Percentiles rank a stretch among this genome's conserved stretches.
These are phyloP conservation scores for Globisporangium spiculum DNA, from an alignment of 352 stramenopile genomes.

Conservation along the genomic window DNA sequence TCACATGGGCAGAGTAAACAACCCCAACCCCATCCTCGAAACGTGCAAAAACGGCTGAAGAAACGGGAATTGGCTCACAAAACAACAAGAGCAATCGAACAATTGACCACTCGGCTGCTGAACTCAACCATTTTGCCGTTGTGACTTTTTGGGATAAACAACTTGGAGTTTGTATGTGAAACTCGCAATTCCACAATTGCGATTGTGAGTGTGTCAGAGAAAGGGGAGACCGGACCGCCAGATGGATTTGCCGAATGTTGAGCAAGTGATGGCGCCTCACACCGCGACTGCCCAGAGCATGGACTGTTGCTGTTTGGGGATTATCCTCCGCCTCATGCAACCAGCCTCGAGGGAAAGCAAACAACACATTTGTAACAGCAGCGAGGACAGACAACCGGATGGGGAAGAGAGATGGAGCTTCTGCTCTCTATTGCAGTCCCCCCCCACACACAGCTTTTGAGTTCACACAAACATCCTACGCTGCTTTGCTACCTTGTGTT, in stretches of 20 bases:
- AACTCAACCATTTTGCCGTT: neutral
- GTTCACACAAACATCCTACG: neutral
- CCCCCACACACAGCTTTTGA: neutral
- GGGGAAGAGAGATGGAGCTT: neutral
- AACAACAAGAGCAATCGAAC: neutral
- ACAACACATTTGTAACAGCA: neutral
- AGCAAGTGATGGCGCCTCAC: slow-evolving; percentile 10
- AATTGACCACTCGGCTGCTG: neutral
- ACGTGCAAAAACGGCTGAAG: neutral
- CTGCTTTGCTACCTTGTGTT: neutral
- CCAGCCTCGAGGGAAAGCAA: neutral
- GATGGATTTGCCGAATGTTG: slow-evolving; percentile 13
- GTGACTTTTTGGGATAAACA: neutral
- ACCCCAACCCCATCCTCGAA: neutral
- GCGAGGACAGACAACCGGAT: neutral
- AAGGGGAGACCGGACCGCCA: neutral
- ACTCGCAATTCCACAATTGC: neutral
- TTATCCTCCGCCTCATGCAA: neutral
- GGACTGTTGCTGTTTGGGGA: neutral
- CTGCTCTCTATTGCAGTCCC: neutral
- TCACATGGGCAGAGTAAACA: neutral
- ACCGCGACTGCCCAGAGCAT: neutral
- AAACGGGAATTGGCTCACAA: neutral
- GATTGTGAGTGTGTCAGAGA: neutral
- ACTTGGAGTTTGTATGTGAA: slow-evolving; percentile 6